Base-by-base conservation (phyloP, 2,329 filamentous ascomycete genomes). In the Xylaria sp. region DNA sequence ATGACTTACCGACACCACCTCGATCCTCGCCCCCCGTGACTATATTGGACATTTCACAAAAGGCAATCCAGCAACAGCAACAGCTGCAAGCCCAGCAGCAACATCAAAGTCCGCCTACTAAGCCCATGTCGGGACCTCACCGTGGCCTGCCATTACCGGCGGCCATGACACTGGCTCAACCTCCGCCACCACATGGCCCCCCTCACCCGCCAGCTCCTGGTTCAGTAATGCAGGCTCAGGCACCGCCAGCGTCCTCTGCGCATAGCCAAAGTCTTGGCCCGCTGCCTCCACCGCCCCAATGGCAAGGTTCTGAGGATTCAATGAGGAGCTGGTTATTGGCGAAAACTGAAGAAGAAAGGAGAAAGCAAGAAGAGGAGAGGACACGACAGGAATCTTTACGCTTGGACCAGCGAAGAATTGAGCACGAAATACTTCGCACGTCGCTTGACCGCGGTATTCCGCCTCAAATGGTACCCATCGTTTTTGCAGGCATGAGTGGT, bases 281-380 rank as follows among this genome's bases (percentile, higher is more conserved):
- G 68, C 81, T 92, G 48, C 90, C 90, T n/a, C 84, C 87, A 36
- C 89, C 90, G 33, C 86, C 87, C 49, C 87, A 89, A 78, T 92
- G 90, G 87, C 88, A 91, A 76, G 87, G 86, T 57, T 84, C 87
- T 41, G 91, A 93, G 75, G 91, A 93, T 46, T 86, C 89, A 2
- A 92, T 92, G 89, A 89, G 87, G 70, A 87, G 85, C 64, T 94
- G 91, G 91, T 82, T 94, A 25, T 81, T 87, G 64, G 89, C 91
- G 62, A 93, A 90, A 79, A 84, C 88, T 0, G 92, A 94, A 79
- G 92, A 94, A 77, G 92, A 94, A 76, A 89, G 86, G 76, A 86
- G 89, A 69, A 90, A 83, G 77, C 91, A 93, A 80, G 91, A 94
- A 79, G 91, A 94, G 79, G 91, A 94, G 80, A 91, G 86, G 75